A percentile compares a stretch with the other conserved stretches of the same genome.
phyloP scores from a whole-genome alignment of 1,139 yeast species.

The Pichia sp. region DNA sequence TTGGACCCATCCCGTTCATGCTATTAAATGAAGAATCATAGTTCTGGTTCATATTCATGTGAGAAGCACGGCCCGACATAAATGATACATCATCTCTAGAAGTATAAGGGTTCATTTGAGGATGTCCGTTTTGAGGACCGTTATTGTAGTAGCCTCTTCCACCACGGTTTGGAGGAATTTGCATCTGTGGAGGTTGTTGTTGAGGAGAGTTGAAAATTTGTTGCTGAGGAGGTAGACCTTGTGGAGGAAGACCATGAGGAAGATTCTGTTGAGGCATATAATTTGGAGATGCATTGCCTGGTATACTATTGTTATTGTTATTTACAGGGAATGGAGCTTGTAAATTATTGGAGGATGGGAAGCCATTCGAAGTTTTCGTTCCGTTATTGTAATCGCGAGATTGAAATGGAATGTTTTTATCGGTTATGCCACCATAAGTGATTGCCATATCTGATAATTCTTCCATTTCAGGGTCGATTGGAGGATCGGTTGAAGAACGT shows the following conservation, averaged over 20 bases:
- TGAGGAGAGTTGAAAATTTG: constrained; percentile 23
- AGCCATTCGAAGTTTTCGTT: constrained; percentile 6
- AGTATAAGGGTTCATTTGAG: constrained; percentile 12
- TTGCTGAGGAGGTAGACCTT: constrained; percentile 30
- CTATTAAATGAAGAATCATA: constrained; percentile 8
- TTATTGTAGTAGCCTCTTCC: background rate
- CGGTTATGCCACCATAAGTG: constrained; percentile 12
- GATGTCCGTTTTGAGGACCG: background rate
- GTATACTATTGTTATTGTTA: constrained; percentile 8
- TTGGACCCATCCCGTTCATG: constrained; percentile 1
- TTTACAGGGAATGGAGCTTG: constrained; percentile 15
- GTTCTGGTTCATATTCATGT: constrained; percentile 8
- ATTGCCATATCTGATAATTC: constrained; percentile 18
- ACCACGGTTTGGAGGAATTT: constrained; percentile 7
- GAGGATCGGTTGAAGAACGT: constrained; percentile 19
- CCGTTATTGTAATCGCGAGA: constrained; percentile 3
- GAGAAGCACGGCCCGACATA: constrained; percentile 18
- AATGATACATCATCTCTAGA: constrained; percentile 24
- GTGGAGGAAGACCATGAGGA: constrained; percentile 32
- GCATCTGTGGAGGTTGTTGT: constrained; percentile 16
- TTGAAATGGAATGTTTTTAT: constrained; percentile 14
- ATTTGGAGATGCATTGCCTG: constrained; percentile 28
- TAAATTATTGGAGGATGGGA: background rate
- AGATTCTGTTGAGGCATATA: constrained; percentile 27
- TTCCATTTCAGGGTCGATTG: constrained; percentile 20